Conservation (phyloP, 2,329 filamentous ascomycete species). For the Xylariales sp. region DNA sequence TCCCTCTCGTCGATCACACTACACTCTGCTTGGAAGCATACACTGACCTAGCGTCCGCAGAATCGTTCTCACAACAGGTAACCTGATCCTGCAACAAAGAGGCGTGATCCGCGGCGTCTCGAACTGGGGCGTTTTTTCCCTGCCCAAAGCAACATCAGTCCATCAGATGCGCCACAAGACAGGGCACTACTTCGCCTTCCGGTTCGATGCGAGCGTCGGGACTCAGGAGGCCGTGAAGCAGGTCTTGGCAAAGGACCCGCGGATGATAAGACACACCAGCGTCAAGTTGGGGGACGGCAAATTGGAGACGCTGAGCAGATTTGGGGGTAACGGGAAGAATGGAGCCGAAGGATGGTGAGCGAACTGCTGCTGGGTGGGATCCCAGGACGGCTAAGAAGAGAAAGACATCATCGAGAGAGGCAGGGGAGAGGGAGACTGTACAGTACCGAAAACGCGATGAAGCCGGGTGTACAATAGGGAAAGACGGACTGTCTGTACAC, state of each 20-base stretch:
- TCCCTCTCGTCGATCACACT: too few species aligned
- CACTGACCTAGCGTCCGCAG: too few species aligned
- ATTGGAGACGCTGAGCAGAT: constrained; percentile 45
- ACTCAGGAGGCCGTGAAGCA: constrained; percentile 71
- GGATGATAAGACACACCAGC: constrained; percentile 81
- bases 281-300: constrained; percentile 75
- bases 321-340: constrained; percentile 31
- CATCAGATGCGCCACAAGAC: constrained; percentile 78
- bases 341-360: constrained; percentile 5
- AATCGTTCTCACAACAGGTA: constrained; percentile 82
- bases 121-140: constrained; percentile 92
- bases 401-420: background rate
- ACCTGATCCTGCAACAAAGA: constrained; percentile 73
- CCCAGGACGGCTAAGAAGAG: too few species aligned
- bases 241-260: constrained; percentile 78
- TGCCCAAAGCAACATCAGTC: constrained; percentile 73
- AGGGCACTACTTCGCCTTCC: constrained; percentile 97
- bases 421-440: too few species aligned
- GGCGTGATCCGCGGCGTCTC: constrained; percentile 88
- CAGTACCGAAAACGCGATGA: too few species aligned
- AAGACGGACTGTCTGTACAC: background rate
- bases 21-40: too few species aligned
- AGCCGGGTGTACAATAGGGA: too few species aligned
- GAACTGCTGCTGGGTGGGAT: too few species aligned
- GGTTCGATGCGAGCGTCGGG: constrained; percentile 74